Evolutionary conservation across 176 grass and related monocot species (phyloP).

Genomic region (Elaeis guineensis): DNA sequence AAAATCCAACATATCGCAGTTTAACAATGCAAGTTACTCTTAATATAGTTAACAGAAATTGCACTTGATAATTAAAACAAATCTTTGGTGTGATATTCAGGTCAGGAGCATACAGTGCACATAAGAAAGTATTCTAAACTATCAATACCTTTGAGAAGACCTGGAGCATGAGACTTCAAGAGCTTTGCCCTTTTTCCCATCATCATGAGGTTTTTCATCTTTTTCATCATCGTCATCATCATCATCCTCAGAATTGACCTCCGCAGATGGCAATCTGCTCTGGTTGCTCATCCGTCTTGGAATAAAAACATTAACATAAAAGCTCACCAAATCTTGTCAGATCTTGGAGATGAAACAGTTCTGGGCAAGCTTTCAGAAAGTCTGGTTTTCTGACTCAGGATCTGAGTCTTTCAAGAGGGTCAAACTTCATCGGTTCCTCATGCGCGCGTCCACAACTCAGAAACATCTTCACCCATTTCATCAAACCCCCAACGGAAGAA

Average conservation of each 20-base stretch:
- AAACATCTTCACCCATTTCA: slow-evolving; percentile 35
- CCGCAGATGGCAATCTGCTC: slow-evolving; percentile 21
- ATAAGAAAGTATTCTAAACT: too few species aligned
- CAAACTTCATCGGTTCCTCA: slow-evolving; percentile 26
- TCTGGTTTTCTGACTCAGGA: slow-evolving; percentile 22
- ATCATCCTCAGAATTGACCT: slow-evolving; percentile 1
- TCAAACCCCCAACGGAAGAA: slow-evolving; percentile 33
- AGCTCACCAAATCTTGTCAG: slow-evolving; percentile 8
- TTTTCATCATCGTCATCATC: slow-evolving; percentile 4
- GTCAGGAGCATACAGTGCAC: too few species aligned
- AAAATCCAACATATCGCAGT: too few species aligned
- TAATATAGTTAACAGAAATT: too few species aligned
- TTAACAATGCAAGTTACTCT: too few species aligned
- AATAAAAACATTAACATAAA: slow-evolving; percentile 46
- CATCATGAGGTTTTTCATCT: too few species aligned
- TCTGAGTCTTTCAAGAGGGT: slow-evolving; percentile 19
- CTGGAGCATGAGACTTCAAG: too few species aligned
- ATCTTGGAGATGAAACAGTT: slow-evolving; percentile 16
- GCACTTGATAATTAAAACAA: too few species aligned
- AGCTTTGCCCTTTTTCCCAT: too few species aligned
- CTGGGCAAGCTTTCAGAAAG: slow-evolving; percentile 26
- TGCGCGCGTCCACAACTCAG: slow-evolving; percentile 19
- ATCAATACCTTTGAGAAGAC: too few species aligned
- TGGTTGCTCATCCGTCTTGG: slow-evolving; percentile 30
- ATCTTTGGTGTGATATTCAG: too few species aligned